Evolutionary conservation across 2,329 filamentous ascomycete genomes (phyloP), one percentile per base, ranked within the genome.

Genomic region (Cladosporium oxysporum): DNA sequence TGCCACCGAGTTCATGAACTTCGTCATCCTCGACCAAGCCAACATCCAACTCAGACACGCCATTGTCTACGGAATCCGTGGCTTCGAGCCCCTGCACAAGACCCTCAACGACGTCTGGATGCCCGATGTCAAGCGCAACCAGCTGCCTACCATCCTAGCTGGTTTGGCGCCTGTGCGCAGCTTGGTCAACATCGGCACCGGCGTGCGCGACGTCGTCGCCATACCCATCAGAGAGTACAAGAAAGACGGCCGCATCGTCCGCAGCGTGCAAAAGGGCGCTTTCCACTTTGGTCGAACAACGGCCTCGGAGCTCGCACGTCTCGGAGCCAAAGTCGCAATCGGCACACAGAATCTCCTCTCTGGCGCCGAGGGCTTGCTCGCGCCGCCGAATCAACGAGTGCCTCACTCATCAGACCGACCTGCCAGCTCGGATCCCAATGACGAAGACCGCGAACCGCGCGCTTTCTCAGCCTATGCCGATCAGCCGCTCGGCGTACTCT

Each of bases 1-100:
- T 70, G 98, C 95, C 0, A 96, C 92, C 0, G 95, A 99, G 77
- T 96, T 99, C 74, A 98, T 98, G 93, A 99, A 99, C 77, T 97
- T 99, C 76, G 86, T 99, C 69, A 91, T 94, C 16, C 86, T 99
- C 1, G 95, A 99, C 71, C 90, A 91, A 70, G 89, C 95, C 2
- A 89, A 94, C 67, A 91, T 99, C 84, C 87, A 90, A 7, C 85
- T 99, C 62, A 87, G 91, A 14, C 93, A 94, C 76, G 91, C 91
- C 29, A 98, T 99, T 71, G 88, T 98, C 41, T 97, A 98, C 71
- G 95, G 96, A 31, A 87, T 97, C 0, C 88, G 88, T 8, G 95
- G 95, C 0, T 97, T 98, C 71, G 93, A 98, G 71, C 89, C 91
- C 59, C 84, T 99, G 2, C 93, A 95, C 63, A 88, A 93, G 77